Conservation (phyloP, 2,329 filamentous ascomycete genomes). For the Golovinomyces cichoracearum region DNA sequence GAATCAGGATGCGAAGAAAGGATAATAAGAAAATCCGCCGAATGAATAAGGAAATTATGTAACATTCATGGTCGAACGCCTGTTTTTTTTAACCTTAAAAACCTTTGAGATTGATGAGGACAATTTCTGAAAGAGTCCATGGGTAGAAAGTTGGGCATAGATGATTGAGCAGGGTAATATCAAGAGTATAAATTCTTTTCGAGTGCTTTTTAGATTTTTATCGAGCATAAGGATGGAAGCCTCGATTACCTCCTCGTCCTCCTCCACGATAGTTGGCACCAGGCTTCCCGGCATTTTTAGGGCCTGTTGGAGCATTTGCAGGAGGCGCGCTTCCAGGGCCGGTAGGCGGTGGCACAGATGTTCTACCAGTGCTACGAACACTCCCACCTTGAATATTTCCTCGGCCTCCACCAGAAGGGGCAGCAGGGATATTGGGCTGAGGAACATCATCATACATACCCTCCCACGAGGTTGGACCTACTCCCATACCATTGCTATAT, state of each 20-base stretch:
- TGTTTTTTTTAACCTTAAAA: no score
- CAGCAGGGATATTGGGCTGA: conserved; percentile 35
- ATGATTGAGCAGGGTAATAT: no score
- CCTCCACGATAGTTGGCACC: conserved; percentile 86
- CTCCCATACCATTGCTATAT: conserved; percentile 25
- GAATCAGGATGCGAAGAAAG: no score
- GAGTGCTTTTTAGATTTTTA: not conserved
- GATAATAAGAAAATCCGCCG: no score
- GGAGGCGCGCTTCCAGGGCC: conserved; percentile 30
- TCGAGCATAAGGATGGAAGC: conserved; percentile 51
- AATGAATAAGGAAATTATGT: no score
- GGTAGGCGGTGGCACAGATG: conserved; percentile 14
- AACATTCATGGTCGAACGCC: no score
- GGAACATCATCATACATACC: conserved; percentile 96
- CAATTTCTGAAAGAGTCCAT: no score
- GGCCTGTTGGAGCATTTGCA: conserved; percentile 72
- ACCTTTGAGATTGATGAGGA: no score
- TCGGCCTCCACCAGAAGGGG: conserved; percentile 19
- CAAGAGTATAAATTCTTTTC: not conserved
- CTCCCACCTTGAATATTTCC: conserved; percentile 8
- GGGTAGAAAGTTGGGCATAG: no score
- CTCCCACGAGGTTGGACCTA: conserved; percentile 70
- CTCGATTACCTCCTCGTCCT: conserved; percentile 47
- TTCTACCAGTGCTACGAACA: conserved; percentile 11
- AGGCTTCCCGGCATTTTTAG: conserved; percentile 78